Percentiles rank a stretch among this genome's conserved stretches.
phyloP scores from a whole-genome alignment of 805 yeast genomes.

The Zygosaccharomyces rouxii region DNA sequence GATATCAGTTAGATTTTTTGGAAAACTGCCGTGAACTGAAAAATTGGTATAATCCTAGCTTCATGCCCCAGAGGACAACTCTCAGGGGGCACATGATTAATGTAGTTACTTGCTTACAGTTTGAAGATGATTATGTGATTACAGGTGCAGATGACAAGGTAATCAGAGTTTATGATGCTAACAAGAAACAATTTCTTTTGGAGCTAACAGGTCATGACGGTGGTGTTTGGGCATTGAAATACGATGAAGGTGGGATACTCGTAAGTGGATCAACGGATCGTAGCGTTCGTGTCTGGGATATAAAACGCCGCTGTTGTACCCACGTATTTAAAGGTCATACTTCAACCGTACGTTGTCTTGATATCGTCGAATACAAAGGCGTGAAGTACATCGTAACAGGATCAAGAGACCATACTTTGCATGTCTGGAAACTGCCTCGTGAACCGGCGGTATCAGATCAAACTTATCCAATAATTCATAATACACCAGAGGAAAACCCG shows the following conservation, averaged over 20 bases:
- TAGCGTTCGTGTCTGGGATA: conserved; percentile 91
- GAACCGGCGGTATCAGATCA: conserved; percentile 43
- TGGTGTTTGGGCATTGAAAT: conserved; percentile 98
- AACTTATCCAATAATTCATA: conserved; percentile 31
- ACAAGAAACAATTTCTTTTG: conserved; percentile 58
- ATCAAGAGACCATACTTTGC: conserved; percentile 77
- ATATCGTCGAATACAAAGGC: conserved; percentile 65
- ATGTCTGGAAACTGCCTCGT: conserved; percentile 78
- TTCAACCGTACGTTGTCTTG: conserved; percentile 89
- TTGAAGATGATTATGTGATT: conserved; percentile 83
- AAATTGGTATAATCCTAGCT: conserved; percentile 78
- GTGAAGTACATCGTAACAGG: conserved; percentile 79
- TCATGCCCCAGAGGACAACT: conserved; percentile 61
- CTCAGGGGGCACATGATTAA: conserved; percentile 67
- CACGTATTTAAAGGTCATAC: conserved; percentile 90
- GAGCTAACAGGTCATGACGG: conserved; percentile 87
- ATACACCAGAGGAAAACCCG: conserved; percentile 44
- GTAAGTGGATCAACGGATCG: conserved; percentile 95
- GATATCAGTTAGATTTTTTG: conserved; percentile 42
- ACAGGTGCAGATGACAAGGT: conserved; percentile 88
- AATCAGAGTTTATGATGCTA: conserved; percentile 76
- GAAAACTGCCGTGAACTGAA: conserved; percentile 52
- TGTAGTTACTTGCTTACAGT: conserved; percentile 93
- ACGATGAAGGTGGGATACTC: conserved; percentile 62
- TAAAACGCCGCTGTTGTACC: conserved; percentile 77